Conservation (phyloP, 176 grass and related monocot species). For the Ampelocalamus luodianensis region DNA sequence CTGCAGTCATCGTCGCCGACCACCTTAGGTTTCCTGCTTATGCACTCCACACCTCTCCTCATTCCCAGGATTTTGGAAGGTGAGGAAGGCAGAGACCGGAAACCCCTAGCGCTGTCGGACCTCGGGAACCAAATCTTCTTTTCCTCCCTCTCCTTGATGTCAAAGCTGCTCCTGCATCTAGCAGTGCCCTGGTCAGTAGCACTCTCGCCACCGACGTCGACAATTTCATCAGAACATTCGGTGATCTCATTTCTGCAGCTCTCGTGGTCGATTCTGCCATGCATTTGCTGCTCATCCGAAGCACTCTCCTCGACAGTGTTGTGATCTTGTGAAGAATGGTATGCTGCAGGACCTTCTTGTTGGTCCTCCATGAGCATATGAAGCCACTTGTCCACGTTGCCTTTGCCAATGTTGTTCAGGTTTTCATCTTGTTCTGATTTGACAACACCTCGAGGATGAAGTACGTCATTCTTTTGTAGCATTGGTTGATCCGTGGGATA, state of each 20-base stretch:
- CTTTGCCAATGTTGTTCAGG: slow-evolving; percentile 64
- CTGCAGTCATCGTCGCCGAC: slow-evolving; percentile 52
- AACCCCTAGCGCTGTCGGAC: slow-evolving; percentile 74
- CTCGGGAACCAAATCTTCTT: slow-evolving; percentile 59
- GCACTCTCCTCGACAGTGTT: not conserved
- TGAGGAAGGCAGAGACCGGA: slow-evolving; percentile 84
- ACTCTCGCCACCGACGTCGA: slow-evolving; percentile 37
- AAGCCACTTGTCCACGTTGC: slow-evolving; percentile 78
- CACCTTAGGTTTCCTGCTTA: slow-evolving; percentile 68
- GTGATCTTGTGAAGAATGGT: slow-evolving; percentile 32
- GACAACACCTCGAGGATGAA: not conserved
- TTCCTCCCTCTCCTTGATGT: slow-evolving; percentile 59
- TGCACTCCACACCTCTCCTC: slow-evolving; percentile 74
- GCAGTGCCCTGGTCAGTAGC: slow-evolving; percentile 34
- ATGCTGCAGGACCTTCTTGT: slow-evolving; percentile 39
- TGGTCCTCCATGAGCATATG: slow-evolving; percentile 63
- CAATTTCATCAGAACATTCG: slow-evolving; percentile 52
- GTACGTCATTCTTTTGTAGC: slow-evolving; percentile 23
- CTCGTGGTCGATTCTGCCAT: slow-evolving; percentile 26
- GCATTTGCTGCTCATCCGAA: slow-evolving; percentile 36
- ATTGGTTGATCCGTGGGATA: slow-evolving; percentile 32
- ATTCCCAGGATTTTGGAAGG: slow-evolving; percentile 82
- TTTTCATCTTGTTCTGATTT: slow-evolving; percentile 56
- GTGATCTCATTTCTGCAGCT: slow-evolving; percentile 43
- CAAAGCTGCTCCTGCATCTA: slow-evolving; percentile 67